A percentile compares a stretch with the other conserved stretches of the same genome.
These are phyloP conservation scores for Blastobotrys americana DNA, from an alignment of 805 yeast species.

Conservation along the genomic window DNA sequence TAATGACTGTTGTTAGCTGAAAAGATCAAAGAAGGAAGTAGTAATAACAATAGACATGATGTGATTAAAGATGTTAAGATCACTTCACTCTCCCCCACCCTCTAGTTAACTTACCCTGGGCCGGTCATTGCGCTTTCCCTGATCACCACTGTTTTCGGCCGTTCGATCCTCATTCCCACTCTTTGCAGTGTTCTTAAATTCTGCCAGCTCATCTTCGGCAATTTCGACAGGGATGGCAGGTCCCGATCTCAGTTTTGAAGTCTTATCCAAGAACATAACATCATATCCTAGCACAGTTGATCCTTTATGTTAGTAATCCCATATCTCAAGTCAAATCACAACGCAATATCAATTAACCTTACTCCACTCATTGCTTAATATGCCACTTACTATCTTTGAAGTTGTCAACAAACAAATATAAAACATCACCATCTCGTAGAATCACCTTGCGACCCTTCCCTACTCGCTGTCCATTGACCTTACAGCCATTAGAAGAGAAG, in stretches of 20 bases:
- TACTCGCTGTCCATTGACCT: conserved; percentile 51
- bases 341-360: not conserved
- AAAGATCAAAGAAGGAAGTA: not conserved
- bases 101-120: not conserved
- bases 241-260: not conserved
- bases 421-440: conserved; percentile 55
- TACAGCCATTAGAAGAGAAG: conserved; percentile 72
- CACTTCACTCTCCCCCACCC: too few relatives aligned
- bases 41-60: too few relatives aligned
- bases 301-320: not conserved
- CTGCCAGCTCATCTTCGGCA: not conserved
- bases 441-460: conserved; percentile 57
- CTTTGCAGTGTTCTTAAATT: not conserved
- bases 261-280: conserved; percentile 9
- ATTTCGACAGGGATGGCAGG: not conserved
- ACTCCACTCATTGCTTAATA: not conserved
- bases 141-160: not conserved
- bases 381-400: conserved; percentile 37
- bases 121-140: not conserved
- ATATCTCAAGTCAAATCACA: too few relatives aligned
- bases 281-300: conserved; percentile 12
- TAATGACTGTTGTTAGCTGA: not conserved
- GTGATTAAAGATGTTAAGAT: too few relatives aligned
- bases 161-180: not conserved
- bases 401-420: conserved; percentile 55